These are phyloP conservation scores for Scheffersomyces coipomensis DNA, from an alignment of 805 yeast genomes.

Conservation along the genomic window DNA sequence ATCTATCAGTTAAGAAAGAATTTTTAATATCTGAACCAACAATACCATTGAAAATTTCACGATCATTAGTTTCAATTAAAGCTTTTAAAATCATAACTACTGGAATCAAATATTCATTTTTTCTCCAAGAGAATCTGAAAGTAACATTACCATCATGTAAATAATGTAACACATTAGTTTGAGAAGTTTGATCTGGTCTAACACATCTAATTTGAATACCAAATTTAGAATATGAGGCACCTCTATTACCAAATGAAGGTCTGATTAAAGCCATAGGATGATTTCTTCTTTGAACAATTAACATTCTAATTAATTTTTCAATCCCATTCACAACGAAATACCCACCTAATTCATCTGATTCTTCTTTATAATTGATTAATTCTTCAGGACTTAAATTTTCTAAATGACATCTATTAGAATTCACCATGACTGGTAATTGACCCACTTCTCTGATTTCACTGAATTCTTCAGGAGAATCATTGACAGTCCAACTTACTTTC, in stretches of 20 bases:
- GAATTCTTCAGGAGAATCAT: conserved; percentile 73
- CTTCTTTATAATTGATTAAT: conserved; percentile 77
- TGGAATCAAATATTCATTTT: conserved; percentile 92
- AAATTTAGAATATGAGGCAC: conserved; percentile 79
- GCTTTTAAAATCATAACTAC: conserved; percentile 92
- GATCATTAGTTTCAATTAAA: conserved; percentile 82
- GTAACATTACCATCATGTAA: conserved; percentile 94
- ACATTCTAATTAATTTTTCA: conserved; percentile 94
- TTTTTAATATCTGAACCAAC: conserved; percentile 84
- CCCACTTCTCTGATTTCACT: conserved; percentile 89
- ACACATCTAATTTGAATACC: conserved; percentile 95
- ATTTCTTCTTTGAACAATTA: conserved; percentile 95
- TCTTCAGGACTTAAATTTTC: conserved; percentile 80
- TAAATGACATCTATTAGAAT: conserved; percentile 88
- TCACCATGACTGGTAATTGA: conserved; percentile 85
- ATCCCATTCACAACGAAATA: conserved; percentile 95
- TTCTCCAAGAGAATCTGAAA: conserved; percentile 95
- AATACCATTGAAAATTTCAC: conserved; percentile 94
- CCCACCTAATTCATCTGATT: conserved; percentile 94
- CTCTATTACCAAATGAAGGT: conserved; percentile 92
- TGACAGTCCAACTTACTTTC: conserved; percentile 82
- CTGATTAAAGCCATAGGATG: conserved; percentile 98
- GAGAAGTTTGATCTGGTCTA: conserved; percentile 96
- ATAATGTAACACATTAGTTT: conserved; percentile 95
- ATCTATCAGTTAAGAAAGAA: conserved; percentile 96